Evolutionary conservation across 78 protist genomes (phyloP).

Genomic region (Tieghemostelium lacteum): DNA sequence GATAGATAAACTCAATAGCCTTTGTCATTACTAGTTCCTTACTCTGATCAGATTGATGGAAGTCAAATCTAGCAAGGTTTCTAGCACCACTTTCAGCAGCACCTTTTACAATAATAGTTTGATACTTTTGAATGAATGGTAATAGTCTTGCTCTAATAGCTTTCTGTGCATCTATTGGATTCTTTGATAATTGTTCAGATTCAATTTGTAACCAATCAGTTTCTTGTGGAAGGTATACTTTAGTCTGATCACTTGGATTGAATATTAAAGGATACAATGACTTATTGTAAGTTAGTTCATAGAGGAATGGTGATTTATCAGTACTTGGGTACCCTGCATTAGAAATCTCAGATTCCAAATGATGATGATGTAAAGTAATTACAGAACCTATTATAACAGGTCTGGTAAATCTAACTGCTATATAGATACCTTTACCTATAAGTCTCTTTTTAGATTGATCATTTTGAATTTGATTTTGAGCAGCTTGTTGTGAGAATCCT

Average conservation of each 20-base stretch:
- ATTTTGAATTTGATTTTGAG: neutral
- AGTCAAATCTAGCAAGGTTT: slow-evolving; percentile 62
- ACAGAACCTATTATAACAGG: slow-evolving; percentile 63
- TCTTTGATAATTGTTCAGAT: neutral
- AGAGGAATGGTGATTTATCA: slow-evolving; percentile 79
- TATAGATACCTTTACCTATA: slow-evolving; percentile 39
- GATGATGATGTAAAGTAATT: slow-evolving; percentile 71
- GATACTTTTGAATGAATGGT: slow-evolving; percentile 33
- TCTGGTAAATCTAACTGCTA: slow-evolving; percentile 35
- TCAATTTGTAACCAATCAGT: slow-evolving; percentile 77
- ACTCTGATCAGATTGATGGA: neutral
- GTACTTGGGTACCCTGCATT: slow-evolving; percentile 72
- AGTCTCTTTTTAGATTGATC: neutral
- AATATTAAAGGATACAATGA: slow-evolving; percentile 74
- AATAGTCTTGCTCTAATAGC: slow-evolving; percentile 25
- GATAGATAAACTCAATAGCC: slow-evolving; percentile 40
- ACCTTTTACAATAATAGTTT: slow-evolving; percentile 70
- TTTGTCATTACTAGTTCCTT: neutral
- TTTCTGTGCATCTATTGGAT: neutral
- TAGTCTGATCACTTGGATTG: neutral
- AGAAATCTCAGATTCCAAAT: slow-evolving; percentile 21
- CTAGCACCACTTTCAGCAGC: slow-evolving; percentile 82
- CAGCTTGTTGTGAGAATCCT: neutral
- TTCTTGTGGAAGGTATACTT: slow-evolving; percentile 64
- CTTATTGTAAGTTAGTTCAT: slow-evolving; percentile 77